Base-by-base conservation (phyloP, 2,329 filamentous ascomycete genomes). In the Penicillium sp. region DNA sequence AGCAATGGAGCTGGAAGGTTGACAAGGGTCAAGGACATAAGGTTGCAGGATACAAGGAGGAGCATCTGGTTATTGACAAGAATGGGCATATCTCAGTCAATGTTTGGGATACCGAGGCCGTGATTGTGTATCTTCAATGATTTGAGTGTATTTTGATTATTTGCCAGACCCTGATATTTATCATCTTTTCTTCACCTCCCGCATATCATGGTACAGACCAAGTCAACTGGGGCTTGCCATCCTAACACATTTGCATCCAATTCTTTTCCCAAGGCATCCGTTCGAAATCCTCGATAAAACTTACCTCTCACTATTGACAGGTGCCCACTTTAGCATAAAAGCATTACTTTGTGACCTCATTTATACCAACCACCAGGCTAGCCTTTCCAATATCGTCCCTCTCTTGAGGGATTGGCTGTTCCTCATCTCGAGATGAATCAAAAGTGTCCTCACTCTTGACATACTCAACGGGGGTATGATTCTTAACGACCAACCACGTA, bases 401-500 rank as follows among this genome's bases (percentile, higher is more conserved):
- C 3, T 15, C 10, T 6, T 22, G 22, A 22, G 22, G 22, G 22
- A 17, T 20, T 8, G 20, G 15, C 12, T 49, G 47, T 31, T 49
- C 47, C 12, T 35, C 47, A 49, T 49, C 47, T 20, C 4, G 11
- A 49, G 47, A 4, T n/a, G 47, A 20, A 7, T 14, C n/a, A 28
- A 28, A 35, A 20, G 47, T 35, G 31, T 6, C 47, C 28, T 35
- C 31, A 14, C 31, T 35, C 31, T 49, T 49, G 28, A n/a, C n/a
- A 35, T 67, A 48, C 28, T 70, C 69, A 38, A 67, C 57, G 8
- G 69, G 69, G 10, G 35, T 52, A 47, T 69, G 63, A 12, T 56
- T 53, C 14, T 45, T 63, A 15, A 71, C 62, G 17, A 71, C 68
- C 4, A 72, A 39, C 70, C 68, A 72, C 7, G 70, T 73, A 15